Conservation (phyloP, 2,329 filamentous ascomycete genomes). For the Chaetomiaceae sp. region DNA sequence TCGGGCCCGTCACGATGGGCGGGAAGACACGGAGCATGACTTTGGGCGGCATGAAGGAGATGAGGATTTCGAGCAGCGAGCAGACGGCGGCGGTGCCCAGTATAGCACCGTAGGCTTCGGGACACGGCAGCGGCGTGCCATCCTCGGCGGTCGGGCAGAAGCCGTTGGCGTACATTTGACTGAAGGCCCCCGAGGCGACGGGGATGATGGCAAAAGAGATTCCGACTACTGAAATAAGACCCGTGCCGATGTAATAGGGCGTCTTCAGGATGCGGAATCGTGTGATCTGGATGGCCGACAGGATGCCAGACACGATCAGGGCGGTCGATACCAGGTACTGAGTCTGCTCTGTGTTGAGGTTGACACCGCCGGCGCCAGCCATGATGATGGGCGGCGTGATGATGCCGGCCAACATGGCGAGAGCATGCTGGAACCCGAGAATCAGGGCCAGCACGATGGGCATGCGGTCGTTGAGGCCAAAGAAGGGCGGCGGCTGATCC, state of each 20-base stretch:
- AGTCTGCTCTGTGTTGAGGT: constrained; percentile 54
- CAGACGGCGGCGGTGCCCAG: constrained; percentile 65
- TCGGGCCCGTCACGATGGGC: constrained; percentile 50
- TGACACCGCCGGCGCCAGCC: constrained; percentile 54
- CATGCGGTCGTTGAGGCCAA: constrained; percentile 75
- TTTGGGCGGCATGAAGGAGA: constrained; percentile 69
- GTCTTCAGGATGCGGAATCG: constrained; percentile 68
- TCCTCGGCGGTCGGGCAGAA: constrained; percentile 56
- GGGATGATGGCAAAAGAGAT: constrained; percentile 74
- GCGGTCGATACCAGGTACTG: constrained; percentile 77
- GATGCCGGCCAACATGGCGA: constrained; percentile 71
- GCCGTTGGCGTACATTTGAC: constrained; percentile 73
- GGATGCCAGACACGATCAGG: constrained; percentile 71
- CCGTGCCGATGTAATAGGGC: constrained; percentile 68
- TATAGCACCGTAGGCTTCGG: constrained; percentile 69
- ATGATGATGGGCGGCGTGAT: constrained; percentile 78
- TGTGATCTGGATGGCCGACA: constrained; percentile 73
- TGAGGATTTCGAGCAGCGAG: constrained; percentile 63
- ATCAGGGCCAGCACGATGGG: constrained; percentile 69
- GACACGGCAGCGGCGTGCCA: constrained; percentile 67
- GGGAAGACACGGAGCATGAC: constrained; percentile 70
- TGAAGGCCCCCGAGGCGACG: constrained; percentile 65
- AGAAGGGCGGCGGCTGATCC: constrained; percentile 64
- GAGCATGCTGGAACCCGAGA: constrained; percentile 72
- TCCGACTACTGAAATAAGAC: constrained; percentile 73